Percentiles rank a stretch among this genome's conserved stretches.
Conservation (phyloP, 768 basidiomycete species). For the Tylopilus felleus region DNA sequence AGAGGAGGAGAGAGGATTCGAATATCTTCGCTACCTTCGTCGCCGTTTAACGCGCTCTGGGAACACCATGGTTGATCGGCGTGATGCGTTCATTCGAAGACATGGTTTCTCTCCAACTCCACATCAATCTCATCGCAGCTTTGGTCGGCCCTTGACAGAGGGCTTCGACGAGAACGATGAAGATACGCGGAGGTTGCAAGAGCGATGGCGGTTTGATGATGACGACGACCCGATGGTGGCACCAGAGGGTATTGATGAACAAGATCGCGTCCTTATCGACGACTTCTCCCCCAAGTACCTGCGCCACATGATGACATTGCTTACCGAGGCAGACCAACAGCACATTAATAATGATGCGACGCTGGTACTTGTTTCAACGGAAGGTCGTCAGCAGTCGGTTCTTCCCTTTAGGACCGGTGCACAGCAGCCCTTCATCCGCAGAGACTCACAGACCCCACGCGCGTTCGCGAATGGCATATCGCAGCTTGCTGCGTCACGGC, state of each 20-base stretch:
- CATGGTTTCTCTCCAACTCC: slow-evolving; percentile 19
- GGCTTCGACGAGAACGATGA: slow-evolving; percentile 30
- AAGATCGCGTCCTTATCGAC: slow-evolving; percentile 65
- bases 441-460: slow-evolving; percentile 25
- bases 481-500: slow-evolving; percentile 21
- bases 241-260: slow-evolving; percentile 62
- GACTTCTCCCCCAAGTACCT: slow-evolving; percentile 65
- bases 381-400: slow-evolving; percentile 50
- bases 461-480: slow-evolving; percentile 25
- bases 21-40: slow-evolving; percentile 45
- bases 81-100: slow-evolving; percentile 33
- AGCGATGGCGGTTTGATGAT: slow-evolving; percentile 66
- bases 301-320: slow-evolving; percentile 51
- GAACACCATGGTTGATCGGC: slow-evolving; percentile 71
- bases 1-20: slow-evolving; percentile 20
- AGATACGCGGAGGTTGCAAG: slow-evolving; percentile 44
- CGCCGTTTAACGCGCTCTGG: slow-evolving; percentile 83
- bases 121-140: slow-evolving; percentile 7
- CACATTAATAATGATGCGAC: slow-evolving; percentile 50
- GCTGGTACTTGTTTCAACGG: slow-evolving; percentile 39
- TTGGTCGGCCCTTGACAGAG: slow-evolving; percentile 28
- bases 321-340: slow-evolving; percentile 53
- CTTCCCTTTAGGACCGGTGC: slow-evolving; percentile 44
- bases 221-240: slow-evolving; percentile 59
- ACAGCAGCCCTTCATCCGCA: slow-evolving; percentile 28